These are phyloP conservation scores for California macrophylla DNA, from an alignment of 441 rosid species.

Conservation along the genomic window DNA sequence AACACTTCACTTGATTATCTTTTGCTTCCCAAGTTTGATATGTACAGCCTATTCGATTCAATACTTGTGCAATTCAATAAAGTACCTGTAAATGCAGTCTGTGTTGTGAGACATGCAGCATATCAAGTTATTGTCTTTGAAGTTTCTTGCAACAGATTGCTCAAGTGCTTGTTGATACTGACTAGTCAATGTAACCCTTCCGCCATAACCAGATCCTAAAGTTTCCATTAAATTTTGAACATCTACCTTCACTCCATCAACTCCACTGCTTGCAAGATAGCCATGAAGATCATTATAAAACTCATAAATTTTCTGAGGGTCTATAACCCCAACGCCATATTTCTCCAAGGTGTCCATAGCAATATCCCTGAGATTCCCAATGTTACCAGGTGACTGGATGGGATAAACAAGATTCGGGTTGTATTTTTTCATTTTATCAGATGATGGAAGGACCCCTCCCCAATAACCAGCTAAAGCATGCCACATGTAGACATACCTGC, in stretches of 20 bases:
- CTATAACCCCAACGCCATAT: conserved; percentile 57
- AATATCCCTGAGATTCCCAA: conserved; percentile 42
- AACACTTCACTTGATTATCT: conserved; percentile 7
- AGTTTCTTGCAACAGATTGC: conserved; percentile 44
- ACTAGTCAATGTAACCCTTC: conserved; percentile 50
- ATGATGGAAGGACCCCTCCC: conserved; percentile 69
- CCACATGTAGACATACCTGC: conserved; percentile 60
- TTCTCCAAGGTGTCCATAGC: conserved; percentile 54
- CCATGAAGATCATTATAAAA: conserved; percentile 62
- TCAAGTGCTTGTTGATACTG: conserved; percentile 56
- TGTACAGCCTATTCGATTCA: neutral
- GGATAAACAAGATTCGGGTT: conserved; percentile 49
- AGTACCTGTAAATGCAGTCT: conserved; percentile 55
- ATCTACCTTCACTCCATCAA: conserved; percentile 75
- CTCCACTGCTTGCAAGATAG: conserved; percentile 44
- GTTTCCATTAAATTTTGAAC: conserved; percentile 61
- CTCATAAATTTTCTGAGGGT: conserved; percentile 38
- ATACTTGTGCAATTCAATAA: neutral
- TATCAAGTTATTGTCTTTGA: conserved; percentile 47
- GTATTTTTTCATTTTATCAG: conserved; percentile 47
- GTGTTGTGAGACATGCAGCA: conserved; percentile 67
- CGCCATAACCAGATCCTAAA: conserved; percentile 48
- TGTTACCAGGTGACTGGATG: conserved; percentile 55
- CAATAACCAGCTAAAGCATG: conserved; percentile 68
- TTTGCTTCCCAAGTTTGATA: conserved; percentile 7